Conservation (phyloP, 1,139 yeast genomes). For the Wickerhamiella infanticola region DNA sequence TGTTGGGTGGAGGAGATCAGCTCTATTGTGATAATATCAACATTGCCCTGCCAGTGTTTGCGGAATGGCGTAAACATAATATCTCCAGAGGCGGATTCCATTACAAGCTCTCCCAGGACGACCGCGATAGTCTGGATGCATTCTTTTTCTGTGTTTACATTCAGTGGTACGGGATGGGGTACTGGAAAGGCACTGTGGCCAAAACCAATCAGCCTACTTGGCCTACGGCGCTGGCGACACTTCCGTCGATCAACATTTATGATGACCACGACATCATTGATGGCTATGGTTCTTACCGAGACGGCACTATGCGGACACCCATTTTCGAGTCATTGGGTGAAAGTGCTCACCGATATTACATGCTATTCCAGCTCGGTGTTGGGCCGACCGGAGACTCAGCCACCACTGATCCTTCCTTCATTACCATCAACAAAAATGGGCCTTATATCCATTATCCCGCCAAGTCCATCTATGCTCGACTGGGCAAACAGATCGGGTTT, state of each 20-base stretch:
- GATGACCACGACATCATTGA: conserved; percentile 88
- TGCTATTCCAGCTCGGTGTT: conserved; percentile 82
- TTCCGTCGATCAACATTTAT: conserved; percentile 70
- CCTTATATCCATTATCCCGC: conserved; percentile 50
- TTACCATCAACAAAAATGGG: conserved; percentile 30
- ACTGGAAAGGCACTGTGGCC: conserved; percentile 57
- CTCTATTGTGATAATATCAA: conserved; percentile 76
- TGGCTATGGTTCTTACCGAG: conserved; percentile 82
- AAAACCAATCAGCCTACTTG: conserved; percentile 48
- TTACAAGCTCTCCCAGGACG: conserved; percentile 26
- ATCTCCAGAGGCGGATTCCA: conserved; percentile 22
- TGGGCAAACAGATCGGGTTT: conserved; percentile 60
- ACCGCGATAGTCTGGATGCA: conserved; percentile 39
- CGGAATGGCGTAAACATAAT: conserved; percentile 45
- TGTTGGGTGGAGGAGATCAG: conserved; percentile 97
- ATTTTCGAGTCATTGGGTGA: conserved; percentile 59
- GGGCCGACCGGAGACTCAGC: conserved; percentile 29
- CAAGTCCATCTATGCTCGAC: conserved; percentile 52
- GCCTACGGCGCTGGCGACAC: conserved; percentile 63
- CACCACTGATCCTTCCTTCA: conserved; percentile 23
- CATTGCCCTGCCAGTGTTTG: conserved; percentile 29
- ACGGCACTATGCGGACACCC: conserved; percentile 54
- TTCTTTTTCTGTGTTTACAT: conserved; percentile 62
- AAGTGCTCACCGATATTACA: conserved; percentile 68
- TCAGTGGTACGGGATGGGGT: conserved; percentile 82